Evolutionary conservation across 192 early-diverging fungal genomes (phyloP), one percentile per base, ranked within the genome.

Genomic region (Chytriomyces sp.): DNA sequence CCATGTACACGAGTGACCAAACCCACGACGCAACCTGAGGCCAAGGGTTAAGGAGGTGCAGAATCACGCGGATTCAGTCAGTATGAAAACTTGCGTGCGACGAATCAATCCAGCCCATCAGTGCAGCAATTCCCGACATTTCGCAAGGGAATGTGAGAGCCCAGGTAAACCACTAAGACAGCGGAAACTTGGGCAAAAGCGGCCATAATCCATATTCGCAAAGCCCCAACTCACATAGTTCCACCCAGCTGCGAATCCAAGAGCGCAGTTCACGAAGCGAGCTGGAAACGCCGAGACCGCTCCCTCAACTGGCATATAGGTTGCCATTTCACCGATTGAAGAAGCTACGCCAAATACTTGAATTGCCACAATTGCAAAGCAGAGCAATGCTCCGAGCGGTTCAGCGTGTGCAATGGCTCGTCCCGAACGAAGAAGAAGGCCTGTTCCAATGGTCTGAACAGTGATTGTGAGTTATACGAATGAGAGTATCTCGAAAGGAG

Each of bases 261-360:
- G 65, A 52, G 90, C 82, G 7, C 89, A 89, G 74, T 93, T 91
- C 32, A 93, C 82, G 68, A 93, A 93, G 2, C 91, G 89, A 34
- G 34, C 63, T 31, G 77, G 74, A 31, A 75, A 53, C 8, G 60
- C 52, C 36, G 59, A 76, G 70, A 77, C 59, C 19, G 64, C 73
- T 26, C 91, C 93, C 0, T 91, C 82, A 1, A 91, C 84, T 5
- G 93, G 90, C 54, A 94, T 84, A 57, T 85, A 91, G 0, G 92
- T 89, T 2, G 87, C 82, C 89, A 94, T 90, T 78, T 94, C 93
- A 74, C 91, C 91, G 58, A 94, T 83, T 71, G 86, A 89, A 3
- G 85, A 89, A 80, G 90, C 78, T 40, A 80, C 77, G 55, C 58
- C 61, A 59, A 70, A 84, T 75, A 74, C 81, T 49, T 93, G 52